Evolutionary conservation across 2,329 filamentous ascomycete species (phyloP).

Genomic region (Canariomyces notabilis): DNA sequence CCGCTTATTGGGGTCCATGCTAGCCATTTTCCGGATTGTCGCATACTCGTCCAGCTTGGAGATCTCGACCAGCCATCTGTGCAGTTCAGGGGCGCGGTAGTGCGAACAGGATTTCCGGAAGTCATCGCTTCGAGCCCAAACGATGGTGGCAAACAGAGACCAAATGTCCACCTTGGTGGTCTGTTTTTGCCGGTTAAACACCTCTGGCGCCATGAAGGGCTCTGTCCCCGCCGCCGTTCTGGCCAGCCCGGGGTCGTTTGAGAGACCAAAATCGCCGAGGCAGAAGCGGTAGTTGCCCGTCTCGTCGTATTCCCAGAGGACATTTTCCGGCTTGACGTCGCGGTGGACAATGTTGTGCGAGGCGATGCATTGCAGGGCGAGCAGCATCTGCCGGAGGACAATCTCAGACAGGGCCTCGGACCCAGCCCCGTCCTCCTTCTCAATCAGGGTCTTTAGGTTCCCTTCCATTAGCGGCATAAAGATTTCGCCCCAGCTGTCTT

Average conservation of each 20-base stretch:
- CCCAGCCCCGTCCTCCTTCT: slow-evolving; percentile 1
- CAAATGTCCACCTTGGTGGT: slow-evolving; percentile 28
- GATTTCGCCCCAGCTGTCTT: slow-evolving; percentile 24
- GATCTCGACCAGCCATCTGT: slow-evolving; percentile 19
- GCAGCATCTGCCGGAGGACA: slow-evolving; percentile 26
- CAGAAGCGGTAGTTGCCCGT: slow-evolving; percentile 20
- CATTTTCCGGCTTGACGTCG: slow-evolving; percentile 27
- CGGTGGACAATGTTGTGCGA: slow-evolving; percentile 24
- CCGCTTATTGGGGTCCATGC: slow-evolving; percentile 14
- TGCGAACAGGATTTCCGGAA: slow-evolving; percentile 21
- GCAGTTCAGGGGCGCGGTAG: slow-evolving; percentile 14
- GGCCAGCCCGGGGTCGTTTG: slow-evolving; percentile 22
- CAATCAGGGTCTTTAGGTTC: slow-evolving; percentile 20
- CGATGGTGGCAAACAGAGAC: slow-evolving; percentile 30
- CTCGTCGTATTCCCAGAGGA: slow-evolving; percentile 20
- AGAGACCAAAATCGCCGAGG: slow-evolving; percentile 26
- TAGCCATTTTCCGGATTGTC: slow-evolving; percentile 19
- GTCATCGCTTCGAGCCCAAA: slow-evolving; percentile 22
- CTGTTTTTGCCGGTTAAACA: slow-evolving; percentile 20
- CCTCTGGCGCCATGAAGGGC: slow-evolving; percentile 29
- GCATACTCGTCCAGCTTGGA: slow-evolving; percentile 18
- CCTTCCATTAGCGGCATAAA: slow-evolving; percentile 25
- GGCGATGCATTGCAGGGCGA: slow-evolving; percentile 22
- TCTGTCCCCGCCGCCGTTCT: slow-evolving; percentile 25
- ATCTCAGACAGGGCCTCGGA: slow-evolving; percentile 9